Percentiles rank a stretch among this genome's conserved stretches.
phyloP scores from a whole-genome alignment of 768 basidiomycete species.

The Vararia minispora region DNA sequence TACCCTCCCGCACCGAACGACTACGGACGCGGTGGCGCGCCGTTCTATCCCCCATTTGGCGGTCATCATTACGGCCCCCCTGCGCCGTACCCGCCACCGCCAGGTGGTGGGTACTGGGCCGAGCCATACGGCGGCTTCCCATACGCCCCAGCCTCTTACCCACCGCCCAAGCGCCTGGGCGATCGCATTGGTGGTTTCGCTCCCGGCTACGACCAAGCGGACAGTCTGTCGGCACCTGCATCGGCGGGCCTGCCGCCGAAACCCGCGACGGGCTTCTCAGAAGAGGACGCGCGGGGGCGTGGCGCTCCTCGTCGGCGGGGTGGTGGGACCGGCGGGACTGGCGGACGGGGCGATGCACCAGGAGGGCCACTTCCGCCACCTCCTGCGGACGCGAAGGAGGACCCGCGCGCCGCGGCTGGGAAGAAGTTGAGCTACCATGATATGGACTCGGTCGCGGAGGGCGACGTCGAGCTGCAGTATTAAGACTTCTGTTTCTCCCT shows the following conservation, averaged over 20 bases:
- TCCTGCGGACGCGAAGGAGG: conserved; percentile 83
- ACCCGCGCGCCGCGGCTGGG: conserved; percentile 82
- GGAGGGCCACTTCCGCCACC: conserved; percentile 62
- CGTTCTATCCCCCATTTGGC: conserved; percentile 26
- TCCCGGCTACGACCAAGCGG: conserved; percentile 29
- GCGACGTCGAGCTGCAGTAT: conserved; percentile 30
- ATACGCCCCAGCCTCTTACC: conserved; percentile 28
- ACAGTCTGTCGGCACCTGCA: conserved; percentile 36
- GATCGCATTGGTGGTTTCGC: conserved; percentile 77
- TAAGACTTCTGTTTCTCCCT: conserved; percentile 14
- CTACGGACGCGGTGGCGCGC: conserved; percentile 20
- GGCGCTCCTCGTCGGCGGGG: conserved; percentile 25
- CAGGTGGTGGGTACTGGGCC: conserved; percentile 32
- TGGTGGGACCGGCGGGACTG: conserved; percentile 27
- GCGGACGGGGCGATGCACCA: conserved; percentile 12
- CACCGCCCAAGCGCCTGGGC: conserved; percentile 55
- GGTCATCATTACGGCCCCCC: conserved; percentile 30
- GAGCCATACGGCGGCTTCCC: conserved; percentile 33
- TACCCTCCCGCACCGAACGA: conserved; percentile 18
- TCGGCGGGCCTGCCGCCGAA: conserved; percentile 75
- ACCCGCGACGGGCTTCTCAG: conserved; percentile 44
- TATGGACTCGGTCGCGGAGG: conserved; percentile 88
- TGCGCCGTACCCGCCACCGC: conserved; percentile 26
- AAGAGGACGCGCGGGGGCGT: conserved; percentile 32
- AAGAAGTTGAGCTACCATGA: conserved; percentile 91